Percentiles rank a stretch among this genome's conserved stretches.
phyloP scores from a whole-genome alignment of 495 filamentous ascomycete species.

The Chaetomium cochliodes region DNA sequence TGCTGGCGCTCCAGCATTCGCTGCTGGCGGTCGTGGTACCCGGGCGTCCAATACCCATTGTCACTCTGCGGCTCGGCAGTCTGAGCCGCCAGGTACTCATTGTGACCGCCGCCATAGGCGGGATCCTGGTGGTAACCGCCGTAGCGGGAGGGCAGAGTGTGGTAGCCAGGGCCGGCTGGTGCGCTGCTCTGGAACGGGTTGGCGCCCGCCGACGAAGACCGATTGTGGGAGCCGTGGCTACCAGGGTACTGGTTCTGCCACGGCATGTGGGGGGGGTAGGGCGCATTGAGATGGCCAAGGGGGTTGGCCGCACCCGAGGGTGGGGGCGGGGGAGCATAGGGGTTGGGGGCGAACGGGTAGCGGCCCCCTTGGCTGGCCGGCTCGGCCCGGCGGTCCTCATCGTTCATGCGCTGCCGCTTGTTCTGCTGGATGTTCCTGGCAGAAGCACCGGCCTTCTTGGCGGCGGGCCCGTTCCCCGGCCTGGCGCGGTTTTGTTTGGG shows the following conservation, averaged over 20 bases:
- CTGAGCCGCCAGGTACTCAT: neutral
- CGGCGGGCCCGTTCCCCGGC: neutral
- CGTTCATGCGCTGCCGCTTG: neutral
- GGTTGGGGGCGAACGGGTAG: neutral
- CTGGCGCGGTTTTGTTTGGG: constrained; percentile 16
- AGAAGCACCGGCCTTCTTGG: neutral
- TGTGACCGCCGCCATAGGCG: neutral
- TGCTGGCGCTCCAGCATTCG: neutral
- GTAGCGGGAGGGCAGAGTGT: neutral
- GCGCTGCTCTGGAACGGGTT: neutral
- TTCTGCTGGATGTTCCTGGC: no score
- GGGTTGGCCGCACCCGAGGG: neutral
- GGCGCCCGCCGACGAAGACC: neutral
- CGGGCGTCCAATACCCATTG: neutral
- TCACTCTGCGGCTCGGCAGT: neutral
- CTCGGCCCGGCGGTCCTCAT: neutral
- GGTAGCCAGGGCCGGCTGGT: neutral
- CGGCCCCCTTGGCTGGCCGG: neutral
- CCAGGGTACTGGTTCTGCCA: neutral
- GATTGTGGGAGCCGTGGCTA: neutral
- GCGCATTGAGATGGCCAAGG: neutral
- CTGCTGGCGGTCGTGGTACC: constrained; percentile 2
- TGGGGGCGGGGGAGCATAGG: neutral
- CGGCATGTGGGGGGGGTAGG: neutral
- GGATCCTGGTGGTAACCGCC: neutral